phyloP scores from a whole-genome alignment of 768 basidiomycete species.

The Kwoniella mangroviensis region DNA sequence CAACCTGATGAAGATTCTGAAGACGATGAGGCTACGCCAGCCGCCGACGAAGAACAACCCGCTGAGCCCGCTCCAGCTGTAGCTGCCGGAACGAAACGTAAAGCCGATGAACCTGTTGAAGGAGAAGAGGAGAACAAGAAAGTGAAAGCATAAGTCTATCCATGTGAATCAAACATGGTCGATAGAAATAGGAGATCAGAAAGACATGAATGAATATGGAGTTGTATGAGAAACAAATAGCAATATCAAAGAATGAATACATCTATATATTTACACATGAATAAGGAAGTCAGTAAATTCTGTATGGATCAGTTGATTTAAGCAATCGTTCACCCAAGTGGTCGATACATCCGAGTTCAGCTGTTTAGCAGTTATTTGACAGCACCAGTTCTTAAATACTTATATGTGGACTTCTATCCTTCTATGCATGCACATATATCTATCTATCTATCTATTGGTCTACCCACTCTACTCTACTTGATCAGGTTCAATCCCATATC shows the following conservation, averaged over 20 bases:
- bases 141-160: slow-evolving; percentile 1
- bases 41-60: slow-evolving; percentile 3
- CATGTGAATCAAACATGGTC: neutral
- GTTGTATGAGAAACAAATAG: no score
- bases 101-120: slow-evolving; percentile 9
- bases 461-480: neutral
- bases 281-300: no score
- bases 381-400: no score
- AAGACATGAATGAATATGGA: no score
- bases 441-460: neutral
- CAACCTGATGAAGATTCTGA: slow-evolving; percentile 8
- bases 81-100: slow-evolving; percentile 4
- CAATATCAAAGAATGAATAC: no score
- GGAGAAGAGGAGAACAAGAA: slow-evolving; percentile 6
- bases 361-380: no score
- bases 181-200: no score
- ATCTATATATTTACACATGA: no score
- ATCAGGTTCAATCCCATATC: slow-evolving; percentile 65
- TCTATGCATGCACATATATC: neutral
- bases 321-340: no score
- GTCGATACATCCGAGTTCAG: no score
- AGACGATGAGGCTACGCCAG: slow-evolving; percentile 14
- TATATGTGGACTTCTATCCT: no score
- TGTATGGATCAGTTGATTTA: no score
- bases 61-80: neutral